A percentile compares a stretch with the other conserved stretches of the same genome.
phyloP scores from a whole-genome alignment of 2,329 filamentous ascomycete species.

The Ploettnerulaceae sp. region DNA sequence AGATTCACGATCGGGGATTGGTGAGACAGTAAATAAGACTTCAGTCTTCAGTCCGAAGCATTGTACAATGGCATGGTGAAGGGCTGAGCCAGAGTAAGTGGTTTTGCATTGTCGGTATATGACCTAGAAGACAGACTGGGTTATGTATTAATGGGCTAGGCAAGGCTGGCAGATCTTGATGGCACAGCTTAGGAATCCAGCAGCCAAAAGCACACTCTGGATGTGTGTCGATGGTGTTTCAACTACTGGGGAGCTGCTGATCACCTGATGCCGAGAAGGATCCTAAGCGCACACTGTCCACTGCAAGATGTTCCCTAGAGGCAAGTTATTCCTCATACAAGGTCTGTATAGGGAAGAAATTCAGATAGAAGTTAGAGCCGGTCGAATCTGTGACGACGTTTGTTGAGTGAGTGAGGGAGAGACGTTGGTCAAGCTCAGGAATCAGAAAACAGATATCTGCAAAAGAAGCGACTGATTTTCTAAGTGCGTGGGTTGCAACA shows the following conservation, averaged over 20 bases:
- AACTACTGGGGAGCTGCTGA: neutral
- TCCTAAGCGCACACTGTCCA: conserved; percentile 15
- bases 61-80: conserved; percentile 33
- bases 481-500: neutral
- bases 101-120: conserved; percentile 37
- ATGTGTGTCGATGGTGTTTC: conserved; percentile 2
- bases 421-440: neutral
- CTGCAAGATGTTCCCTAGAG: conserved; percentile 13
- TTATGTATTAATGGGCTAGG: neutral
- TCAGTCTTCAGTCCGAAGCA: conserved; percentile 27
- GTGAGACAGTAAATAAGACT: conserved; percentile 20
- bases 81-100: conserved; percentile 32
- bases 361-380: neutral
- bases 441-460: neutral
- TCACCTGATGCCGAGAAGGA: conserved; percentile 20
- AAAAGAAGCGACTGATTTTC: neutral
- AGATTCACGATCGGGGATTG: conserved; percentile 29
- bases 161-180: neutral
- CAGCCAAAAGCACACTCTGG: conserved; percentile 33
- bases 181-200: conserved; percentile 30
- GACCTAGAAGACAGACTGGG: conserved; percentile 35
- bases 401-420: neutral
- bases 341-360: conserved; percentile 8
- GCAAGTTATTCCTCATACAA: conserved; percentile 14
- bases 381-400: neutral